Percentiles rank a stretch among this genome's conserved stretches.
These are phyloP conservation scores for Choanephora cucurbitarum DNA, from an alignment of 371 early-diverging fungal species.

Conservation along the genomic window DNA sequence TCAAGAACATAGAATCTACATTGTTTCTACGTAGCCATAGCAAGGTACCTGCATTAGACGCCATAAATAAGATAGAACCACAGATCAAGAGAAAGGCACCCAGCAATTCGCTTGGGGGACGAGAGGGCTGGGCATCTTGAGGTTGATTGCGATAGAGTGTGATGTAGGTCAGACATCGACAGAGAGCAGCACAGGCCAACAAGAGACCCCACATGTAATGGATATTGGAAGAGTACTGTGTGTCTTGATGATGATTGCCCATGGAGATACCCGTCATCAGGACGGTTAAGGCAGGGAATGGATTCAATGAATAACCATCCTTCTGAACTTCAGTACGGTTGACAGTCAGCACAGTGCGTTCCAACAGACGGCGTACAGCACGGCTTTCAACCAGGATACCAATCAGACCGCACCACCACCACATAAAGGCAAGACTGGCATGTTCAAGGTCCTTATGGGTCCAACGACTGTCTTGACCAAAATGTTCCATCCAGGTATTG, in stretches of 20 bases:
- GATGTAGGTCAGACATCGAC: conserved; percentile 53
- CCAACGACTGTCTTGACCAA: conserved; percentile 55
- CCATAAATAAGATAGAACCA: conserved; percentile 55
- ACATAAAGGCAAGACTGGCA: conserved; percentile 64
- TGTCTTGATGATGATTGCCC: conserved; percentile 65
- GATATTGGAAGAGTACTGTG: conserved; percentile 54
- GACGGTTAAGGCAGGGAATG: conserved; percentile 62
- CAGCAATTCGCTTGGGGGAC: conserved; percentile 47
- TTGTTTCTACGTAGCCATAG: conserved; percentile 42
- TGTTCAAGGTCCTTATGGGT: conserved; percentile 69
- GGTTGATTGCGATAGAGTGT: conserved; percentile 37
- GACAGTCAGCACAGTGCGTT: conserved; percentile 22
- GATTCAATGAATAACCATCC: conserved; percentile 35
- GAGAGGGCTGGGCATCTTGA: conserved; percentile 22
- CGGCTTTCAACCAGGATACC: conserved; percentile 58
- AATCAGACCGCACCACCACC: conserved; percentile 66
- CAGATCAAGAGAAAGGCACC: conserved; percentile 49
- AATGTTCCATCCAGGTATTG: conserved; percentile 69
- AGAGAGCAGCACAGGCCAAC: conserved; percentile 53
- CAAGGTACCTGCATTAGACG: conserved; percentile 51
- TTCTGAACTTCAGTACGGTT: conserved; percentile 6
- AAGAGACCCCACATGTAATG: conserved; percentile 65
- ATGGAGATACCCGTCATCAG: conserved; percentile 64
- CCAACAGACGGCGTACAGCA: conserved; percentile 43
- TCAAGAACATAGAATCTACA: conserved; percentile 53